Evolutionary conservation across 176 grass and related monocot genomes (phyloP), one percentile per base, ranked within the genome.

Genomic region (Puccinellia tenuiflora): DNA sequence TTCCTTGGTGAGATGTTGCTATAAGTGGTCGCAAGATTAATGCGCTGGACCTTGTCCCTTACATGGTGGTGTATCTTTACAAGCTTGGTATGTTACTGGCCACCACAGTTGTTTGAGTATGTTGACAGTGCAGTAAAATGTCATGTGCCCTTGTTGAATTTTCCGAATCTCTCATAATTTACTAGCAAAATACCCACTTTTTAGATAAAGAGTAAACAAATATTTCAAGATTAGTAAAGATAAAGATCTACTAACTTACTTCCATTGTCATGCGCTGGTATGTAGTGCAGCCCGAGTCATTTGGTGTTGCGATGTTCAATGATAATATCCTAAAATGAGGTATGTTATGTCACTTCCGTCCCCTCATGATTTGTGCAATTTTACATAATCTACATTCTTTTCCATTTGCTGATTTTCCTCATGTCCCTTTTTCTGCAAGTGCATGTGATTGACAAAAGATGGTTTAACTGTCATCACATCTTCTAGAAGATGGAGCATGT

Each of bases 11-110:
- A 42, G 66, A 69, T 69, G 35, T 69, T 69, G 37, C n/a, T 69
- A 69, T 69, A 10, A 22, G 17, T 38, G 47, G 70, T 68, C 56
- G 46, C 65, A 68, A 39, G 34, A n/a, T 38, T 34, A 55, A 28
- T 81, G 71, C 8, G 28, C 54, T 54, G 12, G 76, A 79, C 53
- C 65, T 75, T 47, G 35, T 65, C 70, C 68, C 51, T 78, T 64
- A 83, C 31, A 83, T 72, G 73, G 79, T 88, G 86, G 80, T 70
- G 79, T 52, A 83, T 61, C 16, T 51, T 86, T 81, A 40, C 77
- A 74, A 43, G 84, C 66, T 64, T 30, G 31, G 55, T 51, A 47
- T 9, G 10, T 79, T 54, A 79, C 47, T 80, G 22, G 33, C 37
- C 75, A 57, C 45, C 31, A 54, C 14, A 57, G 33, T 25, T 40